Conservation (phyloP, 164 flowering plant species). For the Vitis labrusca region DNA sequence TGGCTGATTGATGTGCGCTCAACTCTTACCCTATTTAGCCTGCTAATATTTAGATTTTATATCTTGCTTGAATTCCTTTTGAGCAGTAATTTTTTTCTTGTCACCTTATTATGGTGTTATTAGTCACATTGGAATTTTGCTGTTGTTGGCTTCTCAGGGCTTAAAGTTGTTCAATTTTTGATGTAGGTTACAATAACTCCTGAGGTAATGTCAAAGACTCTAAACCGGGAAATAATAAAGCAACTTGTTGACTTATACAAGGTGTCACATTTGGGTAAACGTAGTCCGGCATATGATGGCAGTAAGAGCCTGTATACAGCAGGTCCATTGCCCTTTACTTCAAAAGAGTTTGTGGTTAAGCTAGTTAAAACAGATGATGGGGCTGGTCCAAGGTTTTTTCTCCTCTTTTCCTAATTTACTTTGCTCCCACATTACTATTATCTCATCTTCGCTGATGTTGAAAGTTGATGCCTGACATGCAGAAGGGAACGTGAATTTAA, state of each 20-base stretch:
- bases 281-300: conserved; percentile 73
- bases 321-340: conserved; percentile 52
- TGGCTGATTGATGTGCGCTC: too few relatives aligned
- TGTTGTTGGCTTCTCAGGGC: neutral
- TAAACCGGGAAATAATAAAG: conserved; percentile 41
- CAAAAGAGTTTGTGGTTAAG: conserved; percentile 54
- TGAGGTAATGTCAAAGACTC: conserved; percentile 52
- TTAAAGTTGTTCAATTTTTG: neutral
- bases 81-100: too few relatives aligned
- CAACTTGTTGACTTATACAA: conserved; percentile 26
- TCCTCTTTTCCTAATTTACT: neutral
- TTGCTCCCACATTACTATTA: too few relatives aligned
- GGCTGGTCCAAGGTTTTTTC: conserved; percentile 2
- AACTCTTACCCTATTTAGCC: too few relatives aligned
- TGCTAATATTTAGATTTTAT: too few relatives aligned
- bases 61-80: too few relatives aligned
- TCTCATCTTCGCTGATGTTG: too few relatives aligned
- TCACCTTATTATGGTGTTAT: neutral
- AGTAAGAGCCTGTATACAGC: conserved; percentile 63
- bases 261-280: conserved; percentile 37
- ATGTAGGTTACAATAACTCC: conserved; percentile 70
- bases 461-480: conserved; percentile 8
- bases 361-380: conserved; percentile 29
- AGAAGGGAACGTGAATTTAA: conserved; percentile 61
- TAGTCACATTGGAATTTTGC: neutral